These are phyloP conservation scores for Alternaria ventricosa DNA, from an alignment of 2,329 filamentous ascomycete genomes.

Conservation along the genomic window DNA sequence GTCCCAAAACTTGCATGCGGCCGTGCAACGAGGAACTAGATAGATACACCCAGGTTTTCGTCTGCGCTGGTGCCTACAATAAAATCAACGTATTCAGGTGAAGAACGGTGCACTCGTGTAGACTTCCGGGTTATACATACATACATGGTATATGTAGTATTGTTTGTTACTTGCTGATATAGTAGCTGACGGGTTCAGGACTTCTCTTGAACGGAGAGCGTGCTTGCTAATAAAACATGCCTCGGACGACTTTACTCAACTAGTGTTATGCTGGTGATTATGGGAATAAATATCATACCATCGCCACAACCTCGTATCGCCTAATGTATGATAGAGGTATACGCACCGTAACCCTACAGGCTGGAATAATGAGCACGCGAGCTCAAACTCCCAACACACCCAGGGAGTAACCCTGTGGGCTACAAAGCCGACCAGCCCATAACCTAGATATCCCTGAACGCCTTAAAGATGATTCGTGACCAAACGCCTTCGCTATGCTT, in stretches of 20 bases:
- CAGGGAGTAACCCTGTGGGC: neutral
- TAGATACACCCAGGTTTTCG: neutral
- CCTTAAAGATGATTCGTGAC: slow-evolving; percentile 18
- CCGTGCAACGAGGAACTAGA: neutral
- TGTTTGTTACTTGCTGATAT: neutral
- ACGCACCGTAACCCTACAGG: neutral
- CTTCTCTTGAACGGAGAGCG: neutral
- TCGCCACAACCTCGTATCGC: neutral
- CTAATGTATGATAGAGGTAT: neutral
- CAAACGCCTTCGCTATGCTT: slow-evolving; percentile 48
- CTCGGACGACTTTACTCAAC: neutral
- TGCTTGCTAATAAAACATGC: neutral
- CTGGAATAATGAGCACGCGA: neutral
- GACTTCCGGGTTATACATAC: neutral
- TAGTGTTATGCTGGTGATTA: neutral
- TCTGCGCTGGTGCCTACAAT: neutral
- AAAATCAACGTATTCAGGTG: neutral
- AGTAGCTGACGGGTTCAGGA: neutral
- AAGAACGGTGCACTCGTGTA: neutral
- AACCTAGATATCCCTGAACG: slow-evolving; percentile 5
- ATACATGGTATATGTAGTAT: neutral
- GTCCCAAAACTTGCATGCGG: neutral
- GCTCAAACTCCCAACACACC: neutral
- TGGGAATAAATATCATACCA: neutral
- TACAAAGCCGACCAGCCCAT: neutral